phyloP scores from a whole-genome alignment of 371 early-diverging fungal species.

The Zychaea mexicana region DNA sequence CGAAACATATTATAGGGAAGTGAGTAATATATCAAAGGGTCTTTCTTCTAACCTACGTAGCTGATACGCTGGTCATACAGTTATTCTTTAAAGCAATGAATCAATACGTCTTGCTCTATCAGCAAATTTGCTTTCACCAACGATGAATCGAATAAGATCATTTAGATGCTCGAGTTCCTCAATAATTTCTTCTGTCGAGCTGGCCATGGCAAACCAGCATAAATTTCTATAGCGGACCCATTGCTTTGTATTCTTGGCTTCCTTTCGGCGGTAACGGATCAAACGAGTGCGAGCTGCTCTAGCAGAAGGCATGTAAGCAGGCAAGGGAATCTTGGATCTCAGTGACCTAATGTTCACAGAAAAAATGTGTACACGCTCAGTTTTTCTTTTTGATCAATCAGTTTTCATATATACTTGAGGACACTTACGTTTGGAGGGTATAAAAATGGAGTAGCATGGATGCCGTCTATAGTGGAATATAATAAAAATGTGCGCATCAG shows the following conservation, averaged over 20 bases:
- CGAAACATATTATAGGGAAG: too few species aligned
- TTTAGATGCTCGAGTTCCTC: constrained; percentile 55
- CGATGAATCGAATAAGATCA: constrained; percentile 38
- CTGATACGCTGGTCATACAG: too few species aligned
- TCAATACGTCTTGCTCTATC: constrained; percentile 36
- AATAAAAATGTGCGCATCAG: neutral
- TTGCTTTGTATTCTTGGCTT: constrained; percentile 15
- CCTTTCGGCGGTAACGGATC: constrained; percentile 45
- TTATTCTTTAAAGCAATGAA: constrained; percentile 19
- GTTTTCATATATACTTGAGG: constrained; percentile 45
- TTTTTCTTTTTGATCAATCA: neutral
- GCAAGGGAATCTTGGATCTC: constrained; percentile 55
- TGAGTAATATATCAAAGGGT: too few species aligned
- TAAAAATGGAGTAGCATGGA: constrained; percentile 49
- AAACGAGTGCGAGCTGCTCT: constrained; percentile 52
- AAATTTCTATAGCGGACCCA: constrained; percentile 41
- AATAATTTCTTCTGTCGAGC: constrained; percentile 57
- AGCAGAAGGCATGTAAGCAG: constrained; percentile 61
- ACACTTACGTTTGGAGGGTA: constrained; percentile 52
- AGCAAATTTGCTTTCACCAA: constrained; percentile 40
- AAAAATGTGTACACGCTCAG: neutral
- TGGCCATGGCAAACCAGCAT: constrained; percentile 57
- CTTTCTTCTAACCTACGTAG: too few species aligned
- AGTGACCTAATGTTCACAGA: constrained; percentile 27
- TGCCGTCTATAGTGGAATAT: constrained; percentile 32